Evolutionary conservation across 495 filamentous ascomycete genomes (phyloP).

Genomic region (Penicillium robsamsonii): DNA sequence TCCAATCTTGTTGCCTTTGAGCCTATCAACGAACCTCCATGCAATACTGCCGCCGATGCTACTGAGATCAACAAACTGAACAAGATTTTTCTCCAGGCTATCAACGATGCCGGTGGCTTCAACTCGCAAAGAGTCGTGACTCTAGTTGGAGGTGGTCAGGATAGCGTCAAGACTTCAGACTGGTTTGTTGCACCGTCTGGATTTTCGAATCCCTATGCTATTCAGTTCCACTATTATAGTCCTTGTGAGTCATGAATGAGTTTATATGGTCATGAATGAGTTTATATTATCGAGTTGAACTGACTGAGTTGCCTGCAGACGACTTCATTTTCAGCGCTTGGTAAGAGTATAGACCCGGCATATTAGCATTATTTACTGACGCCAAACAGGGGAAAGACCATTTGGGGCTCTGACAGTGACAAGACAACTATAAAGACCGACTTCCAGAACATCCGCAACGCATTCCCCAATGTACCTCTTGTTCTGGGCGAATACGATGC

Average conservation of each 20-base stretch:
- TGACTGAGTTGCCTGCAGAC: conserved; percentile 18
- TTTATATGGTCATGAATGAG: conserved; percentile 18
- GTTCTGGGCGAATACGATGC: conserved; percentile 61
- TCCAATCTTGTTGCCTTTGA: conserved; percentile 57
- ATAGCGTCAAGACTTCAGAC: conserved; percentile 51
- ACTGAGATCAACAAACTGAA: conserved; percentile 55
- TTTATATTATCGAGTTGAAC: neutral
- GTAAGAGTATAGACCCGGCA: conserved; percentile 8
- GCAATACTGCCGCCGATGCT: conserved; percentile 48
- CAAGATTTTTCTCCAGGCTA: conserved; percentile 54
- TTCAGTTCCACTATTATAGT: conserved; percentile 64
- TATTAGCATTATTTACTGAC: conserved; percentile 1
- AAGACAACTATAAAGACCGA: conserved; percentile 50
- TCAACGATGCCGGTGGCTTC: conserved; percentile 54
- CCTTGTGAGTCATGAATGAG: conserved; percentile 43
- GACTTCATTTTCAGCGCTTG: conserved; percentile 53
- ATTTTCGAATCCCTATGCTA: conserved; percentile 56
- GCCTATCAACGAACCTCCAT: conserved; percentile 59
- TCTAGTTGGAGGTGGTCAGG: conserved; percentile 50
- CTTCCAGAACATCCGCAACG: conserved; percentile 48
- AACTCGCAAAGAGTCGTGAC: conserved; percentile 58
- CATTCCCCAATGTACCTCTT: conserved; percentile 54
- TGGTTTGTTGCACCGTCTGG: conserved; percentile 52
- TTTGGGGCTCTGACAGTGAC: conserved; percentile 57
- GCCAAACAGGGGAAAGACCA: conserved; percentile 51